phyloP scores from a whole-genome alignment of 2,329 filamentous ascomycete genomes.

The Penicillium sp. region DNA sequence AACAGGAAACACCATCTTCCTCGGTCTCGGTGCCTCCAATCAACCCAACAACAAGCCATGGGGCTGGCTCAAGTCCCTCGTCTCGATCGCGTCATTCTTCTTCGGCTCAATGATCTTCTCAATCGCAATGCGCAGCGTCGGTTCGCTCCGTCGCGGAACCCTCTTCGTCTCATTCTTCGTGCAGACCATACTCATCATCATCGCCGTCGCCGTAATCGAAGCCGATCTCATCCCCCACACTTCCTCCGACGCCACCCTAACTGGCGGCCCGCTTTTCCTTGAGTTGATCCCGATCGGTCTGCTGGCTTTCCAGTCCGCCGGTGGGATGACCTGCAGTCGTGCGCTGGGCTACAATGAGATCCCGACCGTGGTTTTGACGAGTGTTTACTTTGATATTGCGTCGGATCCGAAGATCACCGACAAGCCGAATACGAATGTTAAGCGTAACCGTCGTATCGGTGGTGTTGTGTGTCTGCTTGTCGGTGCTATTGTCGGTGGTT shows the following conservation, averaged over 20 bases:
- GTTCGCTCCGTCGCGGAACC: conserved; percentile 36
- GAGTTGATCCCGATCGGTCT: conserved; percentile 46
- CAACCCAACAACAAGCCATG: conserved; percentile 41
- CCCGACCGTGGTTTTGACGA: conserved; percentile 49
- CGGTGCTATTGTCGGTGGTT: conserved; percentile 45
- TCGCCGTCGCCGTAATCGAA: conserved; percentile 44
- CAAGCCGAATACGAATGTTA: conserved; percentile 40
- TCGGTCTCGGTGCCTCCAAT: conserved; percentile 46
- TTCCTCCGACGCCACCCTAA: conserved; percentile 18
- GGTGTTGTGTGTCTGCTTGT: conserved; percentile 41
- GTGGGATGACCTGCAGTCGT: conserved; percentile 45
- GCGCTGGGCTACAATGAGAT: conserved; percentile 46
- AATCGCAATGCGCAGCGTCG: conserved; percentile 36
- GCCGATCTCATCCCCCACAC: conserved; percentile 40
- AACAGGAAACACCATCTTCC: conserved; percentile 49
- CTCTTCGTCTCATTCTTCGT: conserved; percentile 45
- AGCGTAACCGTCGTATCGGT: conserved; percentile 40
- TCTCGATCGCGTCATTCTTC: conserved; percentile 45
- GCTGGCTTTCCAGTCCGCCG: conserved; percentile 48
- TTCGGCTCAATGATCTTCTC: conserved; percentile 45
- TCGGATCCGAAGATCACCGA: conserved; percentile 40
- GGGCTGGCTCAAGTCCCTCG: conserved; percentile 48
- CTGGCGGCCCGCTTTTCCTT: conserved; percentile 35
- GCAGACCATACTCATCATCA: conserved; percentile 41
- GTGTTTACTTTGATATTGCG: conserved; percentile 48